Evolutionary conservation across 192 early-diverging fungal species (phyloP).

Genomic region (Coemansia sp.): DNA sequence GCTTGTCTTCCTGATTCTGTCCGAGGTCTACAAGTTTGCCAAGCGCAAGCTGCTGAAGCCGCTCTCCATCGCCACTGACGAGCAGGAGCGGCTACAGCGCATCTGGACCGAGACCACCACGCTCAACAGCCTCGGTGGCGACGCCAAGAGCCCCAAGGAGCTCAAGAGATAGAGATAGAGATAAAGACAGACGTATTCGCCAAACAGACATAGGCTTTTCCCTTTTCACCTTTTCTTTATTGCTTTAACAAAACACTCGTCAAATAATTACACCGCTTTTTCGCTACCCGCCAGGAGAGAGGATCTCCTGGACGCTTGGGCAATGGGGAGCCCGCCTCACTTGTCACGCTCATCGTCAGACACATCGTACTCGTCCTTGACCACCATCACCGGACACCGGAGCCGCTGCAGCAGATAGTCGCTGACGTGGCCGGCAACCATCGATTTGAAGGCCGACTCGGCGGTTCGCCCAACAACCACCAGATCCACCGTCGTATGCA

Average conservation of each 20-base stretch:
- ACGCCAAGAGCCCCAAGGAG: not conserved
- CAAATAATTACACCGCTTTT: no score
- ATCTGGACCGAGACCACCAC: conserved; percentile 55
- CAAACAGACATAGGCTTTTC: not conserved
- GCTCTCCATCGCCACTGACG: conserved; percentile 34
- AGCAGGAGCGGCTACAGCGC: conserved; percentile 51
- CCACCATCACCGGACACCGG: conserved; percentile 49
- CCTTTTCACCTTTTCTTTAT: not conserved
- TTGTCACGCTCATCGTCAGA: conserved; percentile 40
- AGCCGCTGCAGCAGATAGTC: conserved; percentile 36
- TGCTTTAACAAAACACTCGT: not conserved
- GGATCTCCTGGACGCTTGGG: no score
- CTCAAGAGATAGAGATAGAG: not conserved
- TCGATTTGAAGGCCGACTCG: conserved; percentile 32
- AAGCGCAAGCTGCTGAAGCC: conserved; percentile 56
- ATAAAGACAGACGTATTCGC: not conserved
- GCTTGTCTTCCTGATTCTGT: conserved; percentile 63
- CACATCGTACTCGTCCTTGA: conserved; percentile 53
- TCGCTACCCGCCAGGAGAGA: no score
- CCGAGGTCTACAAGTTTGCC: conserved; percentile 68
- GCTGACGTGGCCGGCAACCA: conserved; percentile 47
- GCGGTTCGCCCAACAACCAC: conserved; percentile 38
- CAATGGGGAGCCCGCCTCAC: not conserved
- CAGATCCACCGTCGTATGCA: conserved; percentile 42
- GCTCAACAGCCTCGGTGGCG: conserved; percentile 19